Percentiles rank a stretch among this genome's conserved stretches.
Evolutionary conservation across 371 early-diverging fungal genomes (phyloP).

Genomic region (Blakeslea trispora): DNA sequence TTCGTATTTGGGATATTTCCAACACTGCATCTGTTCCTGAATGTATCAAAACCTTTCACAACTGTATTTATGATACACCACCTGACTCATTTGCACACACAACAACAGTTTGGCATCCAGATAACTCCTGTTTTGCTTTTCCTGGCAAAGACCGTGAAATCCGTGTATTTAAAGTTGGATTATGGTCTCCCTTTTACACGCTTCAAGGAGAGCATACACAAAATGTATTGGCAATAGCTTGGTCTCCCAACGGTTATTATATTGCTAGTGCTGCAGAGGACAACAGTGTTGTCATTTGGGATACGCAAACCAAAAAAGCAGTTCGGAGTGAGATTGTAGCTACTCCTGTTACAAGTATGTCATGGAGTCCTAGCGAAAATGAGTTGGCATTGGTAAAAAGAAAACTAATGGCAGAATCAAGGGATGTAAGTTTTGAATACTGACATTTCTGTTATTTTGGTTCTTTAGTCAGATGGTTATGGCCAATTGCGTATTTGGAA

Average conservation of each 20-base stretch:
- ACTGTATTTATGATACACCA: slow-evolving; percentile 12
- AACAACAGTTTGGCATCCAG: slow-evolving; percentile 63
- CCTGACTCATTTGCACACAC: slow-evolving; percentile 16
- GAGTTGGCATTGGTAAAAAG: slow-evolving; percentile 47
- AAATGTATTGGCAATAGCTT: slow-evolving; percentile 46
- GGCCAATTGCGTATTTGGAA: slow-evolving; percentile 49
- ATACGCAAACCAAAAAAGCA: slow-evolving; percentile 23
- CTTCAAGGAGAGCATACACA: slow-evolving; percentile 42
- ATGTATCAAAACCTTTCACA: slow-evolving; percentile 33
- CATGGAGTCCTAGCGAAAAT: slow-evolving; percentile 61
- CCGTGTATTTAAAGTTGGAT: slow-evolving; percentile 33
- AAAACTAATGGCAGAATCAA: background rate
- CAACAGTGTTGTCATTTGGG: slow-evolving; percentile 57
- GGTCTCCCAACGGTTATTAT: slow-evolving; percentile 66
- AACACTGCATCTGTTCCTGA: slow-evolving; percentile 37
- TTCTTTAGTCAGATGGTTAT: slow-evolving; percentile 26
- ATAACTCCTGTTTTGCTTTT: slow-evolving; percentile 53
- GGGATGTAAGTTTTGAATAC: background rate
- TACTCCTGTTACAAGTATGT: slow-evolving; percentile 33
- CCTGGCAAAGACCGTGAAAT: slow-evolving; percentile 54
- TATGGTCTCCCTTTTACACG: slow-evolving; percentile 42
- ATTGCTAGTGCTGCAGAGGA: slow-evolving; percentile 48
- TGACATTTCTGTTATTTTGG: background rate
- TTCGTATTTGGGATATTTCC: slow-evolving; percentile 63
- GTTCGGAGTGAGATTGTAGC: slow-evolving; percentile 29